Base-by-base conservation (phyloP, 495 filamentous ascomycete species). In the Penicillium robsamsonii region DNA sequence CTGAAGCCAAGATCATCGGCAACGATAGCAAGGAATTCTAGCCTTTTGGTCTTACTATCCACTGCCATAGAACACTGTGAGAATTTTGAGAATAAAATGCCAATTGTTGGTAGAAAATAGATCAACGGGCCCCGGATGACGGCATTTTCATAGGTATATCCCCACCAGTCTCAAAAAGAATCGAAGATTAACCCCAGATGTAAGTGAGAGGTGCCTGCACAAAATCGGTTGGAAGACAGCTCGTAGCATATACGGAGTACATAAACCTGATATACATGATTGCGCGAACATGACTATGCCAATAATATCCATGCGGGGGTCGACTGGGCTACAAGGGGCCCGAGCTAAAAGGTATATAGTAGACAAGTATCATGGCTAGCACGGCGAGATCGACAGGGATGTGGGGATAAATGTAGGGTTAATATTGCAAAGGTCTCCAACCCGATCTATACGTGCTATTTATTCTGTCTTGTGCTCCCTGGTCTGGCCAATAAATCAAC, bases 1-100 rank as follows among this genome's bases (percentile, higher is more conserved):
- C 51, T 56, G 44, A 66, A 75, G 1, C 72, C 72, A 7, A 75
- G 56, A 40, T 73, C 70, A 50, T 73, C 71, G 3, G 69, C 69
- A 22, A 73, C 60, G 41, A 71, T 65, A 41, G 71, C 55, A 1
- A 72, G 58, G 31, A 69, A 71, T 31, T 72, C 71, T 0, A 67
- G 69, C 27, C 60, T 50, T 45, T 35, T 44, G 10, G 6, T 4
- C 8, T 9, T 27, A 12, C 12, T 27, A 6, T 13, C 18, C 22
- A 50, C 40, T 38, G 5, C 13, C 12, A 15, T 4, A 15, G 11
- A 13, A 37, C 13, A n/a, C 15, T n/a, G 15, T 4, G 13, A 5
- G 35, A 13, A 15, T 37, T n/a, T 37, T 37, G 33, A n/a, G 4
- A 5, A 33, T 33, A 4, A 12, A n/a, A n/a, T 13, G 15, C 3